phyloP scores from a whole-genome alignment of 2,329 filamentous ascomycete genomes.

The Xylaria sp. region DNA sequence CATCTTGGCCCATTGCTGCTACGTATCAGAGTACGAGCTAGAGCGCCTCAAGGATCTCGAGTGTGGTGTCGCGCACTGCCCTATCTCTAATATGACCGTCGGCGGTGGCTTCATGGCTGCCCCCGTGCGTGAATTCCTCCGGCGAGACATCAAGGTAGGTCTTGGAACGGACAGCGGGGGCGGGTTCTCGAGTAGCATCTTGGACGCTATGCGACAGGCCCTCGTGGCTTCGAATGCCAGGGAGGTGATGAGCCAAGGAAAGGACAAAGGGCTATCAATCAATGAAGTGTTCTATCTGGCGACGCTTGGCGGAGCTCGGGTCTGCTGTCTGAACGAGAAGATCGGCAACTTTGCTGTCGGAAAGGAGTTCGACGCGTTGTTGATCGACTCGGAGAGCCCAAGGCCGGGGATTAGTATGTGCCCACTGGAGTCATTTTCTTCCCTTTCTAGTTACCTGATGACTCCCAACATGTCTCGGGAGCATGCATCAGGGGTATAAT shows the following conservation, averaged over 20 bases:
- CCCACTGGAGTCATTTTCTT: no score
- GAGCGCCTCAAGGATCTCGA: conserved; percentile 55
- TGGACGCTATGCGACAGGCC: conserved; percentile 67
- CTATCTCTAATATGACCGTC: conserved; percentile 71
- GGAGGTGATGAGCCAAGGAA: conserved; percentile 54
- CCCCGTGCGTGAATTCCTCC: conserved; percentile 66
- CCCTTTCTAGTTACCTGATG: no score
- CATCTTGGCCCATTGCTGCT: conserved; percentile 74
- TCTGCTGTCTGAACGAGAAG: conserved; percentile 63
- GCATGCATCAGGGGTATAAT: no score
- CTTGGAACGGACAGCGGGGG: conserved; percentile 73
- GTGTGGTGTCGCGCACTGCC: conserved; percentile 73
- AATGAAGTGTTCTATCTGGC: conserved; percentile 68
- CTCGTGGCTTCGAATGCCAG: conserved; percentile 64
- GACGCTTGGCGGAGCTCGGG: conserved; percentile 68
- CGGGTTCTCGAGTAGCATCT: conserved; percentile 69
- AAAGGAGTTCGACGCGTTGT: conserved; percentile 70
- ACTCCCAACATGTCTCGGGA: no score
- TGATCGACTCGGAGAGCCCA: conserved; percentile 52
- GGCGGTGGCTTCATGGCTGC: conserved; percentile 71
- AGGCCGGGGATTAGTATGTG: conserved; percentile 57
- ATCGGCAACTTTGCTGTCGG: conserved; percentile 67
- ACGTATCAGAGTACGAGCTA: conserved; percentile 67
- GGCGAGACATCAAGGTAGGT: conserved; percentile 70
- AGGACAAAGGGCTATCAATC: conserved; percentile 58